phyloP scores from a whole-genome alignment of 78 protist species.

The Dictyostelium citrinum region DNA sequence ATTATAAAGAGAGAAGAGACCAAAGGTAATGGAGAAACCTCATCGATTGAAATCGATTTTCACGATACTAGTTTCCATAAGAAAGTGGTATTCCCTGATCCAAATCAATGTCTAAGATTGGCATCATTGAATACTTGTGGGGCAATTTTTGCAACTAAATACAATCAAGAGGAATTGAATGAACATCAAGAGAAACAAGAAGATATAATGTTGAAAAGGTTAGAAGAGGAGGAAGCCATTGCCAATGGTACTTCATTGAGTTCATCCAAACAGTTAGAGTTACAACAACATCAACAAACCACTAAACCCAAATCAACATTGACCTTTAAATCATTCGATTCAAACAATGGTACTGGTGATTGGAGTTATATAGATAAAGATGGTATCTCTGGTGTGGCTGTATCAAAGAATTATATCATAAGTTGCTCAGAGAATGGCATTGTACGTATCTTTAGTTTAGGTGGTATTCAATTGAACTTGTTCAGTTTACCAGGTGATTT shows the following conservation, averaged over 20 bases:
- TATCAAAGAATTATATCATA: background rate
- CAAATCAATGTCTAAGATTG: background rate
- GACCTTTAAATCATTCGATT: constrained; percentile 39
- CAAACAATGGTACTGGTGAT: background rate
- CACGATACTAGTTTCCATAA: constrained; percentile 4
- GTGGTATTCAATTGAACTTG: constrained; percentile 29
- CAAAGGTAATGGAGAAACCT: background rate
- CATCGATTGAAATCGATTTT: constrained; percentile 57
- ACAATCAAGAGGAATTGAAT: background rate
- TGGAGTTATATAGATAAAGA: background rate
- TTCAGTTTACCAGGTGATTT: constrained; percentile 30
- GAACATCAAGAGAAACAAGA: background rate
- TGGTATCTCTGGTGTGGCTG: background rate
- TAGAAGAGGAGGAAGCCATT: background rate
- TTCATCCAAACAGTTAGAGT: background rate
- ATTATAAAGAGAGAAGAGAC: constrained; percentile 53
- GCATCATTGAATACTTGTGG: constrained; percentile 29
- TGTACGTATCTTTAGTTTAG: background rate
- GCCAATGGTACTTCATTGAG: background rate
- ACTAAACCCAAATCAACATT: background rate
- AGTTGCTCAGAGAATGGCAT: background rate
- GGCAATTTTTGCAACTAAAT: constrained; percentile 25
- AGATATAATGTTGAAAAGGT: background rate
- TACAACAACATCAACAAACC: background rate
- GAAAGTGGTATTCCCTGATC: constrained; percentile 31